These are phyloP conservation scores for Gossypium schwendimanii DNA, from an alignment of 441 rosid genomes.

Conservation along the genomic window DNA sequence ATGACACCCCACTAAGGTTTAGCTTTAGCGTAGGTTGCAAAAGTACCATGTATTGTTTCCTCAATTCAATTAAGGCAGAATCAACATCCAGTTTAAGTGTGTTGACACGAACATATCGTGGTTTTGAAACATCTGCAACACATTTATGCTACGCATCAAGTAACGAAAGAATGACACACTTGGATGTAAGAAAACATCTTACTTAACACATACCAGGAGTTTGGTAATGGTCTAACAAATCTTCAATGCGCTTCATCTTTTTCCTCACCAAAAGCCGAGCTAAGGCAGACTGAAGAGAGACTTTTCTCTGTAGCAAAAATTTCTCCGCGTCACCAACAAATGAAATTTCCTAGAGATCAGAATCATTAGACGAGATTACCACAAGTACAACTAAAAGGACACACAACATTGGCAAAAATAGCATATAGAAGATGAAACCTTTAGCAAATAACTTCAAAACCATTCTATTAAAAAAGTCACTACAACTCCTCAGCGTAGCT, in stretches of 20 bases:
- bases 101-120: constrained; percentile 82
- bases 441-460: constrained; percentile 1
- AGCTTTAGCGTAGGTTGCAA: constrained; percentile 3
- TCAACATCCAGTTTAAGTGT: constrained; percentile 65
- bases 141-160: neutral
- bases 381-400: neutral
- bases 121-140: constrained; percentile 54
- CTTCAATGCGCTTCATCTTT: constrained; percentile 46
- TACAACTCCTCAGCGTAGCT: neutral
- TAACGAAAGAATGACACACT: neutral
- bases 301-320: constrained; percentile 46
- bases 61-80: constrained; percentile 51
- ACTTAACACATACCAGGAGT: constrained; percentile 38
- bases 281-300: constrained; percentile 44
- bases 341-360: constrained; percentile 39
- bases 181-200: neutral
- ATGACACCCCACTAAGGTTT: constrained; percentile 10
- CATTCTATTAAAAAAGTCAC: neutral
- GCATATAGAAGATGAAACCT: neutral
- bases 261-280: constrained; percentile 60
- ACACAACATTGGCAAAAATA: neutral
- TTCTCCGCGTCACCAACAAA: constrained; percentile 69
- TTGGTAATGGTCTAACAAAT: constrained; percentile 44
- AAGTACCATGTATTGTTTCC: constrained; percentile 49
- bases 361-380: constrained; percentile 14